A percentile compares a stretch with the other conserved stretches of the same genome.
phyloP scores from a whole-genome alignment of 495 filamentous ascomycete species.

The Saxophila tyrrhenica region DNA sequence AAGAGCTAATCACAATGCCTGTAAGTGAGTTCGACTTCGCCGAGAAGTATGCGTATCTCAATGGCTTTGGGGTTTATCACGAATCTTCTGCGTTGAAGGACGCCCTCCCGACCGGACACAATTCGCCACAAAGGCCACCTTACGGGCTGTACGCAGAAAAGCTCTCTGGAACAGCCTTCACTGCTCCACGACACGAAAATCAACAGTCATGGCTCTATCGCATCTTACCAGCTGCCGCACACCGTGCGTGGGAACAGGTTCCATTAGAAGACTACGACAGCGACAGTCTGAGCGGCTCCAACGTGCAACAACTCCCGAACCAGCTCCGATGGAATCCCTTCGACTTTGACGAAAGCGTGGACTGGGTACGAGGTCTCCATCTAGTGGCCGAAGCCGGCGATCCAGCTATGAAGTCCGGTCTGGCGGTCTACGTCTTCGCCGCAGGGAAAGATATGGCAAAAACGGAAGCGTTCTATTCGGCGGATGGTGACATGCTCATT shows the following conservation, averaged over 20 bases:
- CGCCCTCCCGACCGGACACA: background rate
- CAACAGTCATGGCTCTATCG: background rate
- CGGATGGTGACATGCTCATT: constrained; percentile 22
- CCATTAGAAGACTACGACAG: background rate
- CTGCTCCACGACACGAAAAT: background rate
- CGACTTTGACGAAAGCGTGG: background rate
- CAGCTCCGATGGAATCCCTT: constrained; percentile 17
- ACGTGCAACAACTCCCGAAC: constrained; percentile 7
- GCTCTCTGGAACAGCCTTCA: background rate
- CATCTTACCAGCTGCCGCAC: background rate
- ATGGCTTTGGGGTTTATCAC: background rate
- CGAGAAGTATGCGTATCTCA: background rate
- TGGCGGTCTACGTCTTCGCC: constrained; percentile 12
- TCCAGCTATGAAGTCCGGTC: constrained; percentile 9
- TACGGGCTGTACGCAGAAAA: background rate
- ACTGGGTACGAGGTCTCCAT: constrained; percentile 9
- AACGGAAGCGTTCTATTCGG: constrained; percentile 17
- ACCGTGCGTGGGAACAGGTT: background rate
- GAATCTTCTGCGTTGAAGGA: background rate
- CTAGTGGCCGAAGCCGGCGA: constrained; percentile 10
- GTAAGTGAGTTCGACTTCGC: background rate
- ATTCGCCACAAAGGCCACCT: background rate
- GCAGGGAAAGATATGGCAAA: constrained; percentile 3
- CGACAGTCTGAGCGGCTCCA: constrained; percentile 2
- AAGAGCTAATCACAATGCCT: too few species aligned